These are phyloP conservation scores for Nakataea oryzae DNA, from an alignment of 2,329 filamentous ascomycete species.

Conservation along the genomic window DNA sequence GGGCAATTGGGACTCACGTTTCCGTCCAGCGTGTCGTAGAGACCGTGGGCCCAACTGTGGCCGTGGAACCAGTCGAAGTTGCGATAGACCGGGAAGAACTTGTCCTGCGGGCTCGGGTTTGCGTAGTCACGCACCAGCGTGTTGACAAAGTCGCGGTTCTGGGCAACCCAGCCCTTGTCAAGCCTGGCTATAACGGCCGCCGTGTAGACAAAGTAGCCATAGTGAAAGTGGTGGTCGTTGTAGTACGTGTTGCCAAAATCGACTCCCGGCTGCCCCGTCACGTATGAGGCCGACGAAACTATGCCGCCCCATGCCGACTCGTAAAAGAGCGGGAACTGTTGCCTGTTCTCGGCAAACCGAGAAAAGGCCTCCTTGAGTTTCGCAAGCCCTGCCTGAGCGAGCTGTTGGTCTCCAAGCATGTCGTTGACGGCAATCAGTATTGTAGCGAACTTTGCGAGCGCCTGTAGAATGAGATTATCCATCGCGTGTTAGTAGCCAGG, in stretches of 20 bases:
- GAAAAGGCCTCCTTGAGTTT: conserved; percentile 58
- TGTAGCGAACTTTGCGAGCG: conserved; percentile 65
- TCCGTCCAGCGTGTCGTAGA: conserved; percentile 61
- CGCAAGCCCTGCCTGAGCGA: conserved; percentile 47
- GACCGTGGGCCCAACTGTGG: conserved; percentile 83
- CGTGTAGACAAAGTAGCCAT: conserved; percentile 82
- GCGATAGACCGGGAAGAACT: conserved; percentile 70
- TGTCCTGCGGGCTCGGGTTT: conserved; percentile 62
- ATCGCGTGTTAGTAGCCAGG: not conserved
- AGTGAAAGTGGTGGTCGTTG: conserved; percentile 68
- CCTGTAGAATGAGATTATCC: conserved; percentile 25
- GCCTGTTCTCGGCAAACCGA: conserved; percentile 55
- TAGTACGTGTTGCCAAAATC: conserved; percentile 86
- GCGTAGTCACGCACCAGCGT: conserved; percentile 72
- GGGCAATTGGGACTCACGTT: conserved; percentile 34
- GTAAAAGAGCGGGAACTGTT: conserved; percentile 55
- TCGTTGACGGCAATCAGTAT: conserved; percentile 57
- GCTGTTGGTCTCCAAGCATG: conserved; percentile 44
- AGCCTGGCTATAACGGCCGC: conserved; percentile 75
- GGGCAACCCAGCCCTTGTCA: conserved; percentile 60
- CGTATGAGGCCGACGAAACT: conserved; percentile 66
- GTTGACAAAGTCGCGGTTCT: conserved; percentile 73
- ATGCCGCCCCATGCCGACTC: conserved; percentile 69
- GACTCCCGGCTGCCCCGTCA: conserved; percentile 53
- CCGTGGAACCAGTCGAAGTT: conserved; percentile 92